These are phyloP conservation scores for Nicotiana undulata DNA, from an alignment of 257 asterid species.

Conservation along the genomic window DNA sequence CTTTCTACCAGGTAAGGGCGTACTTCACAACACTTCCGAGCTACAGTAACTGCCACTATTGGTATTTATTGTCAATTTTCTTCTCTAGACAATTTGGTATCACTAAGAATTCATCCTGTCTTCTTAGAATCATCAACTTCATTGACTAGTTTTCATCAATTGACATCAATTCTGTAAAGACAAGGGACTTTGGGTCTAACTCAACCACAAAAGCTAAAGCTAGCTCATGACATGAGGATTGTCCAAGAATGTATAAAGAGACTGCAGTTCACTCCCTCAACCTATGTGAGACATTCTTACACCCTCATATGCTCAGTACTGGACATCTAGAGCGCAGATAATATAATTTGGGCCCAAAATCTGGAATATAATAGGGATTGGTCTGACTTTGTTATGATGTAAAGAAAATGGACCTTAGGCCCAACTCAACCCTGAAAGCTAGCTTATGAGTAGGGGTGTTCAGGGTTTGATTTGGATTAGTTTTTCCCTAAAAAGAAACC, in stretches of 20 bases:
- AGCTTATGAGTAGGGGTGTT: background rate
- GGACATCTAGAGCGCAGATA: background rate
- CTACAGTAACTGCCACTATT: background rate
- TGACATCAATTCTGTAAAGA: background rate
- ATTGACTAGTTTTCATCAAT: background rate
- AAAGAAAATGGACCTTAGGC: background rate
- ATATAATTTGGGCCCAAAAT: background rate
- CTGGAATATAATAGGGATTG: background rate
- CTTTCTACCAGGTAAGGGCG: background rate
- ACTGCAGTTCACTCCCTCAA: background rate
- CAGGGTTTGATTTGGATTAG: too few species aligned
- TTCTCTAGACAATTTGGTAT: background rate
- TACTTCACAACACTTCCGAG: background rate
- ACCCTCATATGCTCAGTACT: background rate
- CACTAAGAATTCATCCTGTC: background rate
- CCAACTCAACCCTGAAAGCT: background rate
- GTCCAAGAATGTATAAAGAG: background rate
- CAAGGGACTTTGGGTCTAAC: background rate
- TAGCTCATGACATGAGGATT: background rate
- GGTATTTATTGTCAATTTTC: background rate
- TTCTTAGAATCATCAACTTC: background rate
- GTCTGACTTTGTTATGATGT: background rate
- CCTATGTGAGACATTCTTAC: background rate
- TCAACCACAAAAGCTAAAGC: background rate
- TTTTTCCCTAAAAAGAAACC: too few species aligned